Percentiles rank a stretch among this genome's conserved stretches.
These are phyloP conservation scores for Calonectria pseudoturangicola DNA, from an alignment of 2,329 filamentous ascomycete species.

Conservation along the genomic window DNA sequence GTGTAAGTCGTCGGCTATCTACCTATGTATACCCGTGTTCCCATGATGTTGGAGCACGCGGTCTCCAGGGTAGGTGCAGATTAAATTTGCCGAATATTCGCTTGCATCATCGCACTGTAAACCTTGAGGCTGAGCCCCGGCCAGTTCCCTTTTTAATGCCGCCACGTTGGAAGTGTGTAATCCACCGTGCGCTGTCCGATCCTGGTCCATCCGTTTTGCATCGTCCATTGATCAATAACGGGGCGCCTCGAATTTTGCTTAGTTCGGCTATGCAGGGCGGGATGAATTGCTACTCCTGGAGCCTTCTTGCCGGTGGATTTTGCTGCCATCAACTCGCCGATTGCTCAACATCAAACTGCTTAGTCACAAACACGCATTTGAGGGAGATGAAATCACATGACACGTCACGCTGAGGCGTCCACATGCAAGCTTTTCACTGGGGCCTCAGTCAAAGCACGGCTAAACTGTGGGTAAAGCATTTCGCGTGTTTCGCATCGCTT, in stretches of 20 bases:
- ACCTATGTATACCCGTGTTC: slow-evolving; percentile 26
- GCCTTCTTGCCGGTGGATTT: not conserved
- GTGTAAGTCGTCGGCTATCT: slow-evolving; percentile 43
- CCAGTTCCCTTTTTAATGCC: slow-evolving; percentile 45
- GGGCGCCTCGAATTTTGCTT: slow-evolving; percentile 24
- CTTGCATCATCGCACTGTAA: slow-evolving; percentile 30
- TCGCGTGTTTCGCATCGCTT: slow-evolving; percentile 35
- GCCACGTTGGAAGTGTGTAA: slow-evolving; percentile 38
- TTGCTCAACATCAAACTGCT: not conserved
- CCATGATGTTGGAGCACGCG: slow-evolving; percentile 14
- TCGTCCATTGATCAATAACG: slow-evolving; percentile 34
- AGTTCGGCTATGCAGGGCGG: slow-evolving; percentile 14
- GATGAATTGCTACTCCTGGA: slow-evolving; percentile 14
- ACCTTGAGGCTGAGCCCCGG: slow-evolving; percentile 37
- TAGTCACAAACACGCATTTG: not conserved
- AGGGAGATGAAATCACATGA: slow-evolving; percentile 21
- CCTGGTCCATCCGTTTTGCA: slow-evolving; percentile 33
- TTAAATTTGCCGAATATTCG: slow-evolving; percentile 20
- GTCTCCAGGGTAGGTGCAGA: slow-evolving; percentile 24
- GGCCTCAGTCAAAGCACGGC: slow-evolving; percentile 1
- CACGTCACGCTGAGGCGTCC: not conserved
- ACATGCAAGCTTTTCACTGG: slow-evolving; percentile 20
- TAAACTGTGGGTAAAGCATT: slow-evolving; percentile 31
- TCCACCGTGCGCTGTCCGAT: slow-evolving; percentile 42
- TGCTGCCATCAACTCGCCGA: not conserved